phyloP scores from a whole-genome alignment of 1,139 yeast species.

The Arxiozyma telluris region DNA sequence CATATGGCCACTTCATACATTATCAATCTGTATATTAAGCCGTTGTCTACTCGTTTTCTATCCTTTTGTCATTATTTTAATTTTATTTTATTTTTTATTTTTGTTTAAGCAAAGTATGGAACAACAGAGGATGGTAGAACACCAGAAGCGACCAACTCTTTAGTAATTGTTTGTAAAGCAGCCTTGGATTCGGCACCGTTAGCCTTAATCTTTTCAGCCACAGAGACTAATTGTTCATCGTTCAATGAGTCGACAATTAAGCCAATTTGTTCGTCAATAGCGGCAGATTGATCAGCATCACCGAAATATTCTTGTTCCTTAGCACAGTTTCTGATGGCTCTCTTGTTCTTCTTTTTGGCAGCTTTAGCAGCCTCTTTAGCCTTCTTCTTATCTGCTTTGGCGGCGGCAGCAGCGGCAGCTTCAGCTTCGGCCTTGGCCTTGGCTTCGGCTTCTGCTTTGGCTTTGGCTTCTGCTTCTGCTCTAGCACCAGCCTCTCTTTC shows the following conservation, averaged over 20 bases:
- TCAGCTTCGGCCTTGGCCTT: slow-evolving; percentile 72
- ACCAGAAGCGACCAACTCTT: slow-evolving; percentile 36
- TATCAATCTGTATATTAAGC: no score
- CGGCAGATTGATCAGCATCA: slow-evolving; percentile 54
- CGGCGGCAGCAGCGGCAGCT: slow-evolving; percentile 45
- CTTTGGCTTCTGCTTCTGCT: slow-evolving; percentile 85
- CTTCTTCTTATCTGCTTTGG: slow-evolving; percentile 70
- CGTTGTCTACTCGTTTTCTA: not conserved
- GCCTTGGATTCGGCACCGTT: slow-evolving; percentile 41
- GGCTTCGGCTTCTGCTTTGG: slow-evolving; percentile 81
- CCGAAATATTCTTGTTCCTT: slow-evolving; percentile 85
- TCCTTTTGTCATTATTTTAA: not conserved
- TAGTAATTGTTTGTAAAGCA: slow-evolving; percentile 42
- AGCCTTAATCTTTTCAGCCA: slow-evolving; percentile 51
- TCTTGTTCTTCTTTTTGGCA: slow-evolving; percentile 97
- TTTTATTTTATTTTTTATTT: not conserved
- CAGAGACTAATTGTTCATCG: slow-evolving; percentile 62
- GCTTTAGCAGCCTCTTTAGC: slow-evolving; percentile 95
- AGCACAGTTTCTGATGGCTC: slow-evolving; percentile 72
- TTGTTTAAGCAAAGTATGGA: slow-evolving; percentile 31
- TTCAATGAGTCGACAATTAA: slow-evolving; percentile 68
- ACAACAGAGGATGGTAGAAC: slow-evolving; percentile 36
- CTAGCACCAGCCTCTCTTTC: slow-evolving; percentile 97
- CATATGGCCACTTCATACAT: not conserved
- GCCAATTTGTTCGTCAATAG: slow-evolving; percentile 73